Evolutionary conservation across 2,329 filamentous ascomycete genomes (phyloP).

Genomic region (Penicillium sp.): DNA sequence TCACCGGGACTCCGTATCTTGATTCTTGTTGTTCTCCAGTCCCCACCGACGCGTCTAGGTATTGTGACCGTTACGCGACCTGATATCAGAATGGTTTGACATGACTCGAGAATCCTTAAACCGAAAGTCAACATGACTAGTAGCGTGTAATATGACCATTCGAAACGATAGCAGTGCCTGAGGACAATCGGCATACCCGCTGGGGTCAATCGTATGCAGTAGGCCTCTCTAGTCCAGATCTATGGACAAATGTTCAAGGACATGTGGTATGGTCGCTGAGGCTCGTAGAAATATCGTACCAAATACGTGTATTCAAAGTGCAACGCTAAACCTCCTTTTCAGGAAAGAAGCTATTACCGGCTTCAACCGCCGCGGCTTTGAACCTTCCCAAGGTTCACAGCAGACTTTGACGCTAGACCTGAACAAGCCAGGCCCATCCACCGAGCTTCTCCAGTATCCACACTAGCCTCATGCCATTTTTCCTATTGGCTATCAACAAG

Average conservation of each 20-base stretch:
- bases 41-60: conserved; percentile 3
- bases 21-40: not conserved
- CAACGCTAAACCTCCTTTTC: conserved; percentile 10
- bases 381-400: conserved; percentile 3
- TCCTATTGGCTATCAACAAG: conserved; percentile 5
- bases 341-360: conserved; percentile 18
- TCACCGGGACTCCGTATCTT: not conserved
- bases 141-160: not conserved
- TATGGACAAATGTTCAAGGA: not conserved
- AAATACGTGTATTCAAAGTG: conserved; percentile 9
- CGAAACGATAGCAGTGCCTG: not conserved
- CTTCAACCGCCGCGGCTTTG: conserved; percentile 27
- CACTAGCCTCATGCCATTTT: not conserved
- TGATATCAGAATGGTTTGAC: not conserved
- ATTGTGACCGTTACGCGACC: not conserved
- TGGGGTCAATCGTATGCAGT: not conserved
- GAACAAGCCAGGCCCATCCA: conserved; percentile 1
- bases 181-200: not conserved
- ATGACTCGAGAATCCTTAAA: not conserved
- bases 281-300: not conserved
- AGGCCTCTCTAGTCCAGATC: not conserved
- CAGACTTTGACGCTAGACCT: conserved; percentile 14
- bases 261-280: not conserved
- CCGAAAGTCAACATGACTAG: not conserved
- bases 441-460: conserved; percentile 14